phyloP scores from a whole-genome alignment of 371 early-diverging fungal species.

The Mucor saturninus region DNA sequence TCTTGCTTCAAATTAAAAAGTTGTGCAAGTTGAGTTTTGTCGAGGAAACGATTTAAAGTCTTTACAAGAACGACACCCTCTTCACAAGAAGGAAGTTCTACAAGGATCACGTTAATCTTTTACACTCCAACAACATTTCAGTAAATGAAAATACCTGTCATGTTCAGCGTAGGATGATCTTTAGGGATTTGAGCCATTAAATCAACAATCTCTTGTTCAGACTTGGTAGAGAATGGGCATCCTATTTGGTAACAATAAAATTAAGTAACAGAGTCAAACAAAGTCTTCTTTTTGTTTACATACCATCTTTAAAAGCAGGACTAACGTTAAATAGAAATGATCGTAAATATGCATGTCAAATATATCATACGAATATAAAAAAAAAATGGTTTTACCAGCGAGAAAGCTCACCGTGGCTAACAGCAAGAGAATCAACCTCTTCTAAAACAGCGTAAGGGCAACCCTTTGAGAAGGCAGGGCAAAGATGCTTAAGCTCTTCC shows the following conservation, averaged over 20 bases:
- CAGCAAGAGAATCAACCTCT: slow-evolving; percentile 37
- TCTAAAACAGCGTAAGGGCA: slow-evolving; percentile 54
- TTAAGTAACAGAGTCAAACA: background rate
- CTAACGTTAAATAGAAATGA: slow-evolving; percentile 20
- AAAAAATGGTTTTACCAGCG: slow-evolving; percentile 41
- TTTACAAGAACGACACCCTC: slow-evolving; percentile 49
- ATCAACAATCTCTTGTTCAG: slow-evolving; percentile 39
- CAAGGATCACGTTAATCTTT: background rate
- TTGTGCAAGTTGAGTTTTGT: slow-evolving; percentile 26
- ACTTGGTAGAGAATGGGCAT: slow-evolving; percentile 51
- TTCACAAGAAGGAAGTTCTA: slow-evolving; percentile 46
- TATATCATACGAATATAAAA: background rate
- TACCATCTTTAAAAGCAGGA: slow-evolving; percentile 56
- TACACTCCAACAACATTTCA: background rate
- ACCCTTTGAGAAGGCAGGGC: slow-evolving; percentile 55
- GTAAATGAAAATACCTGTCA: slow-evolving; percentile 28
- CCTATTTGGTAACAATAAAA: slow-evolving; percentile 23
- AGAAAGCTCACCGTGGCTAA: slow-evolving; percentile 41
- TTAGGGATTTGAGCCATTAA: slow-evolving; percentile 43
- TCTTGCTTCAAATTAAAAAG: slow-evolving; percentile 17
- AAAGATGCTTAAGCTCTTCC: slow-evolving; percentile 47
- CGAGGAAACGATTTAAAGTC: slow-evolving; percentile 40
- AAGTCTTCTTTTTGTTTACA: background rate
- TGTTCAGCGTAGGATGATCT: slow-evolving; percentile 46
- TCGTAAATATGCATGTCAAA: background rate